Percentiles rank a stretch among this genome's conserved stretches.
Conservation (phyloP, 78 protist species). For the Tieghemostelium lacteum region DNA sequence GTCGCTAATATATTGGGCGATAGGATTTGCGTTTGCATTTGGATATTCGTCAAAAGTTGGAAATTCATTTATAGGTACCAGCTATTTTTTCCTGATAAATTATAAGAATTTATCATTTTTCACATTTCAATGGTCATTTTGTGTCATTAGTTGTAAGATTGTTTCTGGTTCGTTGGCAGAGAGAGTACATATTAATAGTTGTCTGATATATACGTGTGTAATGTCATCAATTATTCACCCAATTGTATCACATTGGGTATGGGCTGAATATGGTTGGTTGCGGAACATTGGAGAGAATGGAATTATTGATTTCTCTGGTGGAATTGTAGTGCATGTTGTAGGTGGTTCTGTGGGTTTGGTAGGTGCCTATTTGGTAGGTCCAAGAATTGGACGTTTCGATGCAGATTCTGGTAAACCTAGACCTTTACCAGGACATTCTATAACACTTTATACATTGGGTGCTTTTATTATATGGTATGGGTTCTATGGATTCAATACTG, state of each 20-base stretch:
- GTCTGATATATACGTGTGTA: conserved; percentile 63
- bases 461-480: conserved; percentile 92
- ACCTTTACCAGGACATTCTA: conserved; percentile 70
- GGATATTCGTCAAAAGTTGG: conserved; percentile 40
- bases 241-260: conserved; percentile 82
- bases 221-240: conserved; percentile 79
- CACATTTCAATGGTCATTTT: conserved; percentile 79
- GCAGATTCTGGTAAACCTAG: conserved; percentile 51
- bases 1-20: conserved; percentile 73
- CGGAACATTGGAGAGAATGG: conserved; percentile 29
- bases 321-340: conserved; percentile 89
- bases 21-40: conserved; percentile 82
- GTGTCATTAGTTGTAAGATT: conserved; percentile 86
- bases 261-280: conserved; percentile 75
- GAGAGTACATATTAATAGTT: conserved; percentile 59
- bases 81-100: conserved; percentile 38
- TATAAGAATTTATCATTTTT: conserved; percentile 57
- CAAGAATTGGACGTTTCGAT: conserved; percentile 88
- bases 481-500: conserved; percentile 91
- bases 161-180: conserved; percentile 90
- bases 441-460: conserved; percentile 83
- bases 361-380: conserved; percentile 88
- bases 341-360: conserved; percentile 89
- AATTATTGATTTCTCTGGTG: conserved; percentile 72
- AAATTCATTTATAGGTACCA: conserved; percentile 45